Percentiles rank a stretch among this genome's conserved stretches.
These are phyloP conservation scores for Pichia occidentalis DNA, from an alignment of 805 yeast genomes.

Conservation along the genomic window DNA sequence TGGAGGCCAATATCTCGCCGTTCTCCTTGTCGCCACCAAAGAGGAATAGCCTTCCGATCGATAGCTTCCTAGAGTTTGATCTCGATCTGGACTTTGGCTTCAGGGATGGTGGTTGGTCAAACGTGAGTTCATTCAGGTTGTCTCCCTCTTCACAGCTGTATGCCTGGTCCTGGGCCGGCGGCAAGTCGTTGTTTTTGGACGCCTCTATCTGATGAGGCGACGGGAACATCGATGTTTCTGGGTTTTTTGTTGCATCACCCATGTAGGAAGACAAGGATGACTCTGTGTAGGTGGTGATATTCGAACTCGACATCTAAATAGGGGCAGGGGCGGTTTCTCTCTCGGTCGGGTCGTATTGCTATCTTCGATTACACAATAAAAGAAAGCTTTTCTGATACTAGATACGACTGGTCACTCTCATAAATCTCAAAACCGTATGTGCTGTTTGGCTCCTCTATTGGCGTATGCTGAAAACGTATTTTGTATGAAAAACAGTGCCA, in stretches of 20 bases:
- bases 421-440: no score
- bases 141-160: background rate
- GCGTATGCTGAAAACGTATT: no score
- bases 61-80: slow-evolving; percentile 33
- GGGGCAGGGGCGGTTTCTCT: no score
- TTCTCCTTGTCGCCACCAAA: slow-evolving; percentile 27
- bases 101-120: slow-evolving; percentile 13
- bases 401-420: no score
- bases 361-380: no score
- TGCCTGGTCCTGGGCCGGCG: background rate
- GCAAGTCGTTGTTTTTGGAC: slow-evolving; percentile 1
- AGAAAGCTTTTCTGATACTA: no score
- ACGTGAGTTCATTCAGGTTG: slow-evolving; percentile 1
- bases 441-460: no score
- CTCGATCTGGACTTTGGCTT: slow-evolving; percentile 31
- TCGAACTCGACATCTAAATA: no score
- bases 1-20: slow-evolving; percentile 1
- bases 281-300: no score
- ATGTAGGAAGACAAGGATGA: no score
- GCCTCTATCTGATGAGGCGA: slow-evolving; percentile 9
- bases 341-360: no score
- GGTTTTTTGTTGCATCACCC: background rate
- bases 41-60: slow-evolving; percentile 33
- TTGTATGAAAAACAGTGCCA: no score
- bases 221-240: background rate